These are phyloP conservation scores for Backusella liffmaniae DNA, from an alignment of 192 early-diverging fungal species.

Conservation along the genomic window DNA sequence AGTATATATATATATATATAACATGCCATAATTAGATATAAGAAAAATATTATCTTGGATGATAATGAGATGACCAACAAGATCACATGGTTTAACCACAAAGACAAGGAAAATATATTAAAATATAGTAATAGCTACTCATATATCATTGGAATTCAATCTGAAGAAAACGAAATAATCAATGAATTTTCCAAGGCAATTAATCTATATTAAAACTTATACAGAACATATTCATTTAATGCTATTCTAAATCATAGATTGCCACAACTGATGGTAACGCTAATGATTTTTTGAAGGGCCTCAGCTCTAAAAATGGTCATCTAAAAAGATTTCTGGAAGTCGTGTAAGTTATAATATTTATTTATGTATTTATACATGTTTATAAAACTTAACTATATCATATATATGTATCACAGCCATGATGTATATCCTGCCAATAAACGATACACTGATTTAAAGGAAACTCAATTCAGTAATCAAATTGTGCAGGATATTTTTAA, in stretches of 20 bases:
- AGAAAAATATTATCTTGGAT: neutral
- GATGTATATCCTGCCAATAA: neutral
- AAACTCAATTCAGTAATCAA: neutral
- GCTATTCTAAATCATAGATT: neutral
- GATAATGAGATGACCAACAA: neutral
- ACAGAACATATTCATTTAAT: neutral
- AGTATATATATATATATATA: neutral
- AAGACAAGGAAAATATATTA: neutral
- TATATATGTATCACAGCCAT: neutral
- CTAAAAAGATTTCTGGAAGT: neutral
- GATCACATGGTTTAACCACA: neutral
- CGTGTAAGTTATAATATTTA: neutral
- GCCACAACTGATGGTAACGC: neutral
- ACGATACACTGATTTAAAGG: neutral
- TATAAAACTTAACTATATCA: neutral
- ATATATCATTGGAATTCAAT: neutral
- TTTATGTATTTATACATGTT: neutral
- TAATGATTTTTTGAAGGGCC: neutral
- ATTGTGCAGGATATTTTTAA: neutral
- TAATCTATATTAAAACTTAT: neutral
- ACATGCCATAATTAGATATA: neutral
- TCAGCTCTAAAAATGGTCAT: neutral
- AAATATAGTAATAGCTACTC: neutral
- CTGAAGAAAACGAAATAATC: neutral
- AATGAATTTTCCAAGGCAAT: neutral